Evolutionary conservation across 352 stramenopile species (phyloP).

Genomic region (Phytophthora ramorum): DNA sequence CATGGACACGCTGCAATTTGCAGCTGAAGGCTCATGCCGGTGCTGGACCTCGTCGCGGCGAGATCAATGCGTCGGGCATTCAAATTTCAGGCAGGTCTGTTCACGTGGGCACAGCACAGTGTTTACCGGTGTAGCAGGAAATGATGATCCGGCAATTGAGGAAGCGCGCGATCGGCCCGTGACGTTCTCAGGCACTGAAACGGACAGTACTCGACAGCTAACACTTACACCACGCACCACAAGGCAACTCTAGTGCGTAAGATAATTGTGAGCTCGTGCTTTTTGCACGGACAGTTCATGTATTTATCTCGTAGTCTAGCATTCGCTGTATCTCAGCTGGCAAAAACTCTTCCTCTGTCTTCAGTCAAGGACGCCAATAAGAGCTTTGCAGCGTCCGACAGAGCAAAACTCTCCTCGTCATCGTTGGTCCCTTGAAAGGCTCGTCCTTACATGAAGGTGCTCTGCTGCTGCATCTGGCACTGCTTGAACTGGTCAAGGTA

Average conservation of each 20-base stretch:
- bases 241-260: constrained; percentile 3
- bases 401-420: constrained; percentile 1
- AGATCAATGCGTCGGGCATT: background rate
- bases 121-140: constrained; percentile 1
- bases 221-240: too few relatives aligned
- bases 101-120: background rate
- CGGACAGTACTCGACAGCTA: too few relatives aligned
- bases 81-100: constrained; percentile 16
- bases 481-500: constrained; percentile 91
- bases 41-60: too few relatives aligned
- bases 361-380: background rate
- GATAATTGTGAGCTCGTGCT: constrained; percentile 15
- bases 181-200: too few relatives aligned
- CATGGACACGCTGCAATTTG: too few relatives aligned
- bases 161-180: background rate
- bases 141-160: background rate
- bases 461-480: constrained; percentile 82
- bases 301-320: constrained; percentile 26
- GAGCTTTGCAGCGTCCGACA: background rate
- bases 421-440: background rate
- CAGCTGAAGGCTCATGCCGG: too few relatives aligned
- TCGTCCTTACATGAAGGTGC: constrained; percentile 62
- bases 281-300: constrained; percentile 11
- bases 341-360: background rate
- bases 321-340: constrained; percentile 1